A percentile compares a stretch with the other conserved stretches of the same genome.
phyloP scores from a whole-genome alignment of 768 basidiomycete species.

The Russula emetica region DNA sequence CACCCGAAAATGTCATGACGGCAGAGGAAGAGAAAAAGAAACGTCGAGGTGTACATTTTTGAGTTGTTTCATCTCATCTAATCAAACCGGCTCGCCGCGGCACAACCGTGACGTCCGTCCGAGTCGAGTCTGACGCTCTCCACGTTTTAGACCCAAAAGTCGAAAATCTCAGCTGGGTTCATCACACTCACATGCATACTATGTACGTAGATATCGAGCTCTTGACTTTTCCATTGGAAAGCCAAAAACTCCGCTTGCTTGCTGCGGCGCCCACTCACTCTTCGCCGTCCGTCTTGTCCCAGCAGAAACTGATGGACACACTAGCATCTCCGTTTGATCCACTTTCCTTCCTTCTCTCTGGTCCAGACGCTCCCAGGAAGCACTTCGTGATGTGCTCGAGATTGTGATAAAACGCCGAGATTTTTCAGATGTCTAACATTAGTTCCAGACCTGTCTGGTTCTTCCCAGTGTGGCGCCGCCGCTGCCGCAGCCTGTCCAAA shows the following conservation, averaged over 20 bases:
- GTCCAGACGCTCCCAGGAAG: neutral
- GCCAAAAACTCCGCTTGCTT: no score
- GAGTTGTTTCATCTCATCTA: neutral
- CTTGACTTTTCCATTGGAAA: neutral
- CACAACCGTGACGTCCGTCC: neutral
- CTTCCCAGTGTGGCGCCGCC: no score
- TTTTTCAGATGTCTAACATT: neutral
- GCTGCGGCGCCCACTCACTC: neutral
- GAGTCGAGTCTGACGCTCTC: neutral
- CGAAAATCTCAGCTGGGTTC: no score
- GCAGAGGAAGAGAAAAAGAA: neutral
- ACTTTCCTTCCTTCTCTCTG: neutral
- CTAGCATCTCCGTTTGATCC: neutral
- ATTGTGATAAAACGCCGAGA: neutral
- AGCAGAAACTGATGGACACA: neutral
- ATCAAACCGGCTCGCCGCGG: neutral
- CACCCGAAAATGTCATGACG: conserved; percentile 24
- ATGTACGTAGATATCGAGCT: neutral
- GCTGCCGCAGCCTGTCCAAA: neutral
- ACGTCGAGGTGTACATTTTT: neutral
- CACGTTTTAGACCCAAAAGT: no score
- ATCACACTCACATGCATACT: no score
- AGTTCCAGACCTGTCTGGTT: neutral
- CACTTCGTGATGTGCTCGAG: neutral
- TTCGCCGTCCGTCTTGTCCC: neutral